A percentile compares a stretch with the other conserved stretches of the same genome.
phyloP scores from a whole-genome alignment of 148 eudicot genomes.

The Rhododendron williamsianum region DNA sequence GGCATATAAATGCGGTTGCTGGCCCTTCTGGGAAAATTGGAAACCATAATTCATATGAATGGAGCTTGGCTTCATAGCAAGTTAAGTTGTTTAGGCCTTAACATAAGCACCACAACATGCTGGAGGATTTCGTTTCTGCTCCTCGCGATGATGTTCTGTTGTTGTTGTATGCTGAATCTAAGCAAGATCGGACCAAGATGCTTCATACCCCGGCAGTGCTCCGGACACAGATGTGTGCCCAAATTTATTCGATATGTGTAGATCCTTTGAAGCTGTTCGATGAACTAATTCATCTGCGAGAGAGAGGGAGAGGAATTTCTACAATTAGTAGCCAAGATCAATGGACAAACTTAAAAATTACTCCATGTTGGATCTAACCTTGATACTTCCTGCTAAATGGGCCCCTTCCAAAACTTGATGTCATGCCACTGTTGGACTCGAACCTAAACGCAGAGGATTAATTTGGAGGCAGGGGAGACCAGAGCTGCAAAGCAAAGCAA shows the following conservation, averaged over 20 bases:
- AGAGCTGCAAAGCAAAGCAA: constrained; percentile 37
- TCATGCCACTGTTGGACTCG: background rate
- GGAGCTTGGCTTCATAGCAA: background rate
- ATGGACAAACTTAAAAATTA: background rate
- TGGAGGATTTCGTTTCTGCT: background rate
- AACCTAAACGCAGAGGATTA: constrained; percentile 32
- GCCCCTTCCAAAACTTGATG: background rate
- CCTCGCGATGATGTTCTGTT: background rate
- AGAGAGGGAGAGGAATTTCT: background rate
- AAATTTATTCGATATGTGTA: background rate
- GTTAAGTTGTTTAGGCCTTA: background rate
- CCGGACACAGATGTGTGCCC: background rate
- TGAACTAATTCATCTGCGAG: background rate
- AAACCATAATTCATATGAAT: background rate
- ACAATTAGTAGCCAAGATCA: background rate
- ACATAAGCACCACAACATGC: background rate
- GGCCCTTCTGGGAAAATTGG: background rate
- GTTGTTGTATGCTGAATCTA: background rate
- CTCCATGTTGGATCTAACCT: background rate
- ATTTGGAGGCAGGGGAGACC: constrained; percentile 31
- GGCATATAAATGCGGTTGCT: background rate
- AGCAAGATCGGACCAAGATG: constrained; percentile 23
- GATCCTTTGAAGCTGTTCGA: background rate
- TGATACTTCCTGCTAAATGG: background rate
- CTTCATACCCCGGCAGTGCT: constrained; percentile 18